Evolutionary conservation across 148 eudicot species (phyloP), one percentile per base, ranked within the genome.

Genomic region (Fagopyrum tataricum): DNA sequence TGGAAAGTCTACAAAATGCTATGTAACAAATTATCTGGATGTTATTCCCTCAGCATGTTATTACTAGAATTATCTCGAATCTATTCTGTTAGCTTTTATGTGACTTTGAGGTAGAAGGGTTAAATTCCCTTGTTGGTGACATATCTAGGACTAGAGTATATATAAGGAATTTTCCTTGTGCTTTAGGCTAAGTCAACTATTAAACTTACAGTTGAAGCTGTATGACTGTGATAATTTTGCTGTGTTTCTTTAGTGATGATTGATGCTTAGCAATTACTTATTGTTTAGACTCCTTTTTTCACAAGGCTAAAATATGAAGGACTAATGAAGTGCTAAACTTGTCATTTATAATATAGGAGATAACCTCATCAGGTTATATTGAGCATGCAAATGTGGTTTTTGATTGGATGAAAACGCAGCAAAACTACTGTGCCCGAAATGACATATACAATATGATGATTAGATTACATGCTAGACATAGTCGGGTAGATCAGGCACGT

Each of bases 391-490:
- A 72, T 73, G 86, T 85, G 55, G 93, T 87, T 53, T 94, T 94
- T 84, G 75, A 79, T 48, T 94, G 98, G 98, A 88, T 94, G 91
- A 91, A 94, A 84, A 84, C 89, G 74, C 98, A 91, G 83, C 86
- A 84, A 76, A 91, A 89, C 67, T 94, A 94, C 72, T 79, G 90
- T 86, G 96, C 98, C 68, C 82, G 89, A 61, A 89, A 77, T 79
- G 96, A 94, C 78, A 91, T 94, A 59, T 94, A 91, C 85, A 91
- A 88, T 82, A 91, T 91, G 98, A 86, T 94, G 93, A 94, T 94
- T 76, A 83, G 97, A 79, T 76, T 91, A 70, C 87, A 91, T 82
- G 98, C 90, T 44, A 88, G 98, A 68, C 93, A 94, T 76, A 89
- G 87, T 78, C 92, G 71, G 74, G 75, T 82, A 44, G 96, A 94